Evolutionary conservation across 805 yeast genomes (phyloP), one percentile per base, ranked within the genome.

Genomic region (Starmera dryadoides): DNA sequence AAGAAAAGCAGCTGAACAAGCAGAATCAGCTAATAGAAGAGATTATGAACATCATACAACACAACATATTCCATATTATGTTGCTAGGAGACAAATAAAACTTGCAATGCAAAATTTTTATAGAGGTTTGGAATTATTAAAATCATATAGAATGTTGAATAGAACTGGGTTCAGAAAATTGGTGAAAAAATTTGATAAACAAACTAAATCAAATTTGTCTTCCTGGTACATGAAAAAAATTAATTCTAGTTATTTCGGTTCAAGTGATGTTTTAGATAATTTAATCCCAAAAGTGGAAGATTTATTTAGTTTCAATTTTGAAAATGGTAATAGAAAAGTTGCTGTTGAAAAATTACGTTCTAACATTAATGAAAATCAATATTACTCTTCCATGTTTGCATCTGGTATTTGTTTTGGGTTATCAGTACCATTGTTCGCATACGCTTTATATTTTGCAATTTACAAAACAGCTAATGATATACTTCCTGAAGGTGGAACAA

Each of bases 101-200:
- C 64, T 68, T 23, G 94, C 94, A 0, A 56, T 81, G 21, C 61
- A 76, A 41, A 95, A 86, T 52, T 81, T 73, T 47, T 87, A 86
- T 57, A 69, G 91, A 42, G 75, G 84, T 8, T 63, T 87, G 44
- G 85, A 84, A 42, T 68, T 86, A 28, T 61, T 85, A 36, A 75
- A 75, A 46, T 81, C 86, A 1, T 93, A 79, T 58, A 70, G 86
- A 47, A 67, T 80, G 35, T 60, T 89, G 49, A 93, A 93, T 60
- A 70, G 88, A 23, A 88, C 95, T 0, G 98, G 94, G 0, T 78
- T 89, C 52, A 73, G 96, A 38, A 93, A 93, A 53, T 79, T 93
- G 52, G 69, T 87, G 42, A 93, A 93, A 55, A 93, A 93, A 58
- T 89, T 77, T 56, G 98, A 93, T 60, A 93, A 93, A 53, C 69